Evolutionary conservation across 805 yeast species (phyloP), one percentile per base, ranked within the genome.

Genomic region (Lipomyces lipofer): DNA sequence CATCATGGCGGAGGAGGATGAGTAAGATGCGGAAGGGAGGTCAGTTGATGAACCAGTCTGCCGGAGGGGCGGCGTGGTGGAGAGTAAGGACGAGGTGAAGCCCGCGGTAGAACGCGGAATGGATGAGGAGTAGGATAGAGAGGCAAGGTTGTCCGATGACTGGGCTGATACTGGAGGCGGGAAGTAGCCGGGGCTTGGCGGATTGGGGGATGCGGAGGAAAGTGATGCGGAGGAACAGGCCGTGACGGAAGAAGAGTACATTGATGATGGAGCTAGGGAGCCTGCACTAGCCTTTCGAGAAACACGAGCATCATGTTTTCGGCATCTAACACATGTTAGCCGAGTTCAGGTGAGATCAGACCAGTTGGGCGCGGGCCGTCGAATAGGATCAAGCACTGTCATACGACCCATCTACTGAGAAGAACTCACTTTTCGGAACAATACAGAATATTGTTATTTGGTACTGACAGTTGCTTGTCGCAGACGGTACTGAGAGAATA

Each of bases 381-480:
- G n/a, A n/a, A n/a, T n/a, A n/a, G n/a, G n/a, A n/a, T n/a, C n/a
- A n/a, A n/a, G n/a, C n/a, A n/a, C n/a, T n/a, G n/a, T n/a, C n/a
- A n/a, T n/a, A n/a, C n/a, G n/a, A n/a, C n/a, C n/a, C n/a, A n/a
- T n/a, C n/a, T n/a, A n/a, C n/a, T 7, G n/a, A 13, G 12, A 12
- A 28, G 17, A 6, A 33, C 53, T 3, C 33, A 49, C 57, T 49
- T 39, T 22, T 53, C 57, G 6, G 57, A 53, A 19, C 57, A 53
- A 25, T 53, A 53, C n/a, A 53, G 52, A 21, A 49, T 40, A 46
- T 32, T 49, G 29, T 33, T 45, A 19, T 36, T 40, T 4, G 57
- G 47, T 28, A 39, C 53, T 29, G 53, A 21, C 24, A 53, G 39
- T 50, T 43, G 53, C 53, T 49, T 48, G 24, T 53, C 57, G 47